Base-by-base conservation (phyloP, 306 rosid species). In the Malus fusca region DNA sequence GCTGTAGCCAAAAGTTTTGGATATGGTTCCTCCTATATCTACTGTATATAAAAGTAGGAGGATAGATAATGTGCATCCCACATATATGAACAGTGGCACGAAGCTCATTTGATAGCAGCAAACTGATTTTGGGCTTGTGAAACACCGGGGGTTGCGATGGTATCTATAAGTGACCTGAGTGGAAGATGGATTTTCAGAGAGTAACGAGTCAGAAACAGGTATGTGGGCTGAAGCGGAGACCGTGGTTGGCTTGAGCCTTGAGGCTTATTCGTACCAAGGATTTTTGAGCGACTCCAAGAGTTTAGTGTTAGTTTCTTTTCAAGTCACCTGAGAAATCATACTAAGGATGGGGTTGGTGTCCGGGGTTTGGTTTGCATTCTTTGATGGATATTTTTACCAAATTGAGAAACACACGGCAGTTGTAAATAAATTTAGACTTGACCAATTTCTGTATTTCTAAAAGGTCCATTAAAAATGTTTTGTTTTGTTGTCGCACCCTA, bases 11-110 rank as follows among this genome's bases (percentile, higher is more conserved):
- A 58, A 71, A 71, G 46, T 65, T 56, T 22, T 62, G 76, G 28
- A 52, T 51, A 73, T 60, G 11, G 30, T 35, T 67, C 69, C 55
- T 37, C 28, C n/a, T 26, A 19, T 35, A 4, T 44, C 21, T 15
- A 51, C 46, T 82, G 77, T 84, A 81, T 58, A 71, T 78, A 78
- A 46, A 70, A 70, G 53, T 72, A 7, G 11, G 11, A 69, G 79
- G 76, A 69, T 71, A 66, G 80, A 66, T 61, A 40, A 67, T 65
- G 76, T 71, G 18, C 17, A 52, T 23, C 7, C 23, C 18, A 48
- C 75, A 5, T 51, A 21, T 70, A 61, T 81, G 69, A 42, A 72
- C 77, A 43, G 43, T 2, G 40, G 43, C 68, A 35, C 10, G 42
- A 40, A 42, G 25, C 35, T 72, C 19, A 43, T 10, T 58, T 42